Percentiles rank a stretch among this genome's conserved stretches.
phyloP scores from a whole-genome alignment of 2,329 filamentous ascomycete genomes.

The Lecanoromycetidae sp. region DNA sequence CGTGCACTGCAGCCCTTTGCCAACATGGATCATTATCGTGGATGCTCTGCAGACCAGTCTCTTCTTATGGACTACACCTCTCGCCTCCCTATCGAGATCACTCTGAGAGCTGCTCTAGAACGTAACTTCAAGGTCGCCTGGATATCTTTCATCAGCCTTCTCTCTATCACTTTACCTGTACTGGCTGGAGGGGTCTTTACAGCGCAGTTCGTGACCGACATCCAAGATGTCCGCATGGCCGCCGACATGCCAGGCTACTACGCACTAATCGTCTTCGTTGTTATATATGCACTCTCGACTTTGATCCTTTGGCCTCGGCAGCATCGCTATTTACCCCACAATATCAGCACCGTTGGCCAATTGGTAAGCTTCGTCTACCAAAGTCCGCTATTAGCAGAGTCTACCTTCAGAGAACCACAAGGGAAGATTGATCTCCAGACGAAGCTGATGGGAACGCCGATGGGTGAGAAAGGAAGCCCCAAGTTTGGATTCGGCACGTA shows the following conservation, averaged over 20 bases:
- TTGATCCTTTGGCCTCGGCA: conserved; percentile 50
- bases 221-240: conserved; percentile 46
- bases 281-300: conserved; percentile 56
- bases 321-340: conserved; percentile 56
- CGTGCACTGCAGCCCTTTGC: conserved; percentile 48
- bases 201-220: conserved; percentile 43
- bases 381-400: conserved; percentile 58
- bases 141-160: conserved; percentile 42
- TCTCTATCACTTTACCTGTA: conserved; percentile 43
- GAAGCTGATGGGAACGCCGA: conserved; percentile 47
- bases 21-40: conserved; percentile 39
- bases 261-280: conserved; percentile 57
- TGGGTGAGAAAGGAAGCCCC: conserved; percentile 27
- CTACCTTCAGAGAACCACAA: conserved; percentile 56
- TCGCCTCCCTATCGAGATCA: conserved; percentile 41
- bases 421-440: conserved; percentile 58
- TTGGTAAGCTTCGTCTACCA: conserved; percentile 66
- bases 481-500: conserved; percentile 48
- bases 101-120: conserved; percentile 41
- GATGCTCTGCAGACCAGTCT: conserved; percentile 42
- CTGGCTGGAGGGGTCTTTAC: conserved; percentile 52
- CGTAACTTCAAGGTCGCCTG: conserved; percentile 47
- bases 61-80: conserved; percentile 47
- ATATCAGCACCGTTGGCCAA: conserved; percentile 60
- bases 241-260: conserved; percentile 63